These are phyloP conservation scores for Lathyrus tuberosus DNA, from an alignment of 306 rosid species.

Conservation along the genomic window DNA sequence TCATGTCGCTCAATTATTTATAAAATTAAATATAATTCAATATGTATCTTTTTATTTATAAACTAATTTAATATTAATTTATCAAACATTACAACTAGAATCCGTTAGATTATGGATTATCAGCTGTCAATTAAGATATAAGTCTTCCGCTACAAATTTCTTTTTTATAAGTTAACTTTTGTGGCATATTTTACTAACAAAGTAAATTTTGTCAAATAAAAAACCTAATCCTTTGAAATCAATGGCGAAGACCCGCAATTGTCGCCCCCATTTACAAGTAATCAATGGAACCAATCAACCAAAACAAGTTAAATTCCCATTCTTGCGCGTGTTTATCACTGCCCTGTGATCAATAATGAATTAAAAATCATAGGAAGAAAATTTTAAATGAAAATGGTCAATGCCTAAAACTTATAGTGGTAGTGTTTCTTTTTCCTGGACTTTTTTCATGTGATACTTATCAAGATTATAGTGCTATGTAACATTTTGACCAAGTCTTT, in stretches of 20 bases:
- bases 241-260: constrained; percentile 50
- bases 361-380: background rate
- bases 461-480: constrained; percentile 6
- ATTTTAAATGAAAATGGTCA: background rate
- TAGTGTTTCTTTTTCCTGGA: background rate
- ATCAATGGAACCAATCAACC: constrained; percentile 11
- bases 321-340: constrained; percentile 32
- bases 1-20: no score
- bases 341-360: background rate
- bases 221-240: constrained; percentile 58
- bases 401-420: background rate
- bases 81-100: no score
- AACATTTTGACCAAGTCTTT: background rate
- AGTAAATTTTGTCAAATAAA: background rate
- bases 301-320: background rate
- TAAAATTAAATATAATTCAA: no score
- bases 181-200: no score
- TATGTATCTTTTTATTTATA: no score
- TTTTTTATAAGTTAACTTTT: no score
- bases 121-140: no score
- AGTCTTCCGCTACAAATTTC: no score
- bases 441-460: background rate
- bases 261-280: constrained; percentile 54
- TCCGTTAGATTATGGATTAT: no score
- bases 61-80: no score